Base-by-base conservation (phyloP, 371 early-diverging fungal genomes). In the Batkoa obscura region DNA sequence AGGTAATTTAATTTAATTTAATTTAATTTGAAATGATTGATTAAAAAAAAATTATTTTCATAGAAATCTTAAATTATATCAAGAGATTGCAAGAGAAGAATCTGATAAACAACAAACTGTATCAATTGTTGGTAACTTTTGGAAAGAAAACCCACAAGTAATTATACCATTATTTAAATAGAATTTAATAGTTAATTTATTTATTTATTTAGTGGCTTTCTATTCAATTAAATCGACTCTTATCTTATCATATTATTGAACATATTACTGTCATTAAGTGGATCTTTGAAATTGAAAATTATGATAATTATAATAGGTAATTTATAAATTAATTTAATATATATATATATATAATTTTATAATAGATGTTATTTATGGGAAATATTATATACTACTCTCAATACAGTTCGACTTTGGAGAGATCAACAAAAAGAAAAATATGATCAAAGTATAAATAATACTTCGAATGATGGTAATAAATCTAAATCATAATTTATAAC, bases 161-260 rank as follows among this genome's bases (percentile, higher is more conserved):
- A 23, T 6, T 41, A 67, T 66, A 43, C 10, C 39, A n/a, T 15
- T 15, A 5, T 23, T 15, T 3, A 23, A 31, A 33, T 50, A 9
- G 38, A 23, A 23, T 47, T 33, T 12, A 50, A 13, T 42, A 53
- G 32, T 31, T 46, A 55, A 50, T 32, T 3, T 34, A 33, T 42
- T 15, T 52, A 33, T 23, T 42, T 57, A 37, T 46, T 35, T 50
- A 81, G 78, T 87, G 89, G 64, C 61, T 88, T 62, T 87, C 85
- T 12, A 89, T 95, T 58, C 66, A 87, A 35, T 64, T 93, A 59
- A 92, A 90, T 65, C 90, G 91, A 68, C 72, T 93, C 58, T 66
- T 90, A 55, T 91, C 88, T 64, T 95, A 95, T 70, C 80, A 90
- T 45, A 78, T 95, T 2, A 74, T 94, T 54, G 89, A 89, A 57